Conservation (phyloP, 176 grass and related monocot species). For the Musa itinerans region DNA sequence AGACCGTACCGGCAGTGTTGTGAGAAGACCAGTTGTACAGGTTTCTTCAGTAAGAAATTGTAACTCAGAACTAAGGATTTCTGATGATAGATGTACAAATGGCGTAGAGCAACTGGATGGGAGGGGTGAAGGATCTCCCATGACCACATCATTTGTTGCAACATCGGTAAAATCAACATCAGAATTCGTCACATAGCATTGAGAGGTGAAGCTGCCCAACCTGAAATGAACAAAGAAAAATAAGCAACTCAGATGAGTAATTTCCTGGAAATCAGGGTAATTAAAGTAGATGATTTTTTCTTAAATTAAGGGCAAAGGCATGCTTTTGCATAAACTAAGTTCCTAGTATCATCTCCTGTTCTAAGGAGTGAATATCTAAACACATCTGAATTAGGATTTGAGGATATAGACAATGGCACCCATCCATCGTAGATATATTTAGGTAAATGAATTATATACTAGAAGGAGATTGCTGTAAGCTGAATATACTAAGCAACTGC, state of each 20-base stretch:
- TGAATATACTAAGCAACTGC: neutral
- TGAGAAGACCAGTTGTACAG: neutral
- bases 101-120: neutral
- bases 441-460: neutral
- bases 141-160: neutral
- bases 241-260: too few relatives aligned
- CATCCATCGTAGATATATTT: neutral
- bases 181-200: neutral
- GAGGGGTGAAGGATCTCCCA: neutral
- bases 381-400: neutral
- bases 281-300: neutral
- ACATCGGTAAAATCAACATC: neutral
- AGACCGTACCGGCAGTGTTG: neutral
- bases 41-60: conserved; percentile 14
- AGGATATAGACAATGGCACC: neutral
- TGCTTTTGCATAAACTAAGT: neutral
- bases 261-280: neutral
- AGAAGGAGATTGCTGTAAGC: neutral
- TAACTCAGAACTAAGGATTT: conserved; percentile 18
- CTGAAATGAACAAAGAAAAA: neutral
- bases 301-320: neutral
- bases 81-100: conserved; percentile 24
- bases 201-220: neutral
- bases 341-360: neutral
- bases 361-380: neutral